These are phyloP conservation scores for Mallotus japonicus DNA, from an alignment of 441 rosid genomes.

Conservation along the genomic window DNA sequence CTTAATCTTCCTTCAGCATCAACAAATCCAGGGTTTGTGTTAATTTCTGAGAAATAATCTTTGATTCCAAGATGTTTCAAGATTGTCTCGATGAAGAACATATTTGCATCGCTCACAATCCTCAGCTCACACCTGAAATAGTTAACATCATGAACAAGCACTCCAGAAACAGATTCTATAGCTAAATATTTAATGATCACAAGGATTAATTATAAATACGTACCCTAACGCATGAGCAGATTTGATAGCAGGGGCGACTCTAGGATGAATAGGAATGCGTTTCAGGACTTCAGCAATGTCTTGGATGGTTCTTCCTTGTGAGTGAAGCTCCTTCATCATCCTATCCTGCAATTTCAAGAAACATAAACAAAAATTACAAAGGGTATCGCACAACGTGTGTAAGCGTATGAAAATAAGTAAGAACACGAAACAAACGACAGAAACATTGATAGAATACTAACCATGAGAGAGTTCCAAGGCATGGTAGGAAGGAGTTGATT, in stretches of 20 bases:
- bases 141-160: neutral
- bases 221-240: constrained; percentile 45
- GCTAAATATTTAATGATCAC: neutral
- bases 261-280: constrained; percentile 54
- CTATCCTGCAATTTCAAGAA: constrained; percentile 35
- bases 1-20: constrained; percentile 54
- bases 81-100: constrained; percentile 73
- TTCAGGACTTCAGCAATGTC: constrained; percentile 45
- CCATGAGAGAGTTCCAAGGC: constrained; percentile 84
- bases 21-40: constrained; percentile 58
- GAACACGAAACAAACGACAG: too few species aligned
- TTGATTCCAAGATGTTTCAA: constrained; percentile 57
- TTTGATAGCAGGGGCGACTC: constrained; percentile 55
- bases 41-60: constrained; percentile 60
- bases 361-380: neutral
- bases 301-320: constrained; percentile 41
- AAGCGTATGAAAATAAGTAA: too few species aligned
- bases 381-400: too few species aligned
- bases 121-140: constrained; percentile 65
- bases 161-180: neutral
- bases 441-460: constrained; percentile 22
- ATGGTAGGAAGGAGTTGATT: constrained; percentile 69
- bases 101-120: constrained; percentile 79
- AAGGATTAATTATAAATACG: neutral
- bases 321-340: constrained; percentile 53